phyloP scores from a whole-genome alignment of 306 rosid species.

The Vachellia collinsii region DNA sequence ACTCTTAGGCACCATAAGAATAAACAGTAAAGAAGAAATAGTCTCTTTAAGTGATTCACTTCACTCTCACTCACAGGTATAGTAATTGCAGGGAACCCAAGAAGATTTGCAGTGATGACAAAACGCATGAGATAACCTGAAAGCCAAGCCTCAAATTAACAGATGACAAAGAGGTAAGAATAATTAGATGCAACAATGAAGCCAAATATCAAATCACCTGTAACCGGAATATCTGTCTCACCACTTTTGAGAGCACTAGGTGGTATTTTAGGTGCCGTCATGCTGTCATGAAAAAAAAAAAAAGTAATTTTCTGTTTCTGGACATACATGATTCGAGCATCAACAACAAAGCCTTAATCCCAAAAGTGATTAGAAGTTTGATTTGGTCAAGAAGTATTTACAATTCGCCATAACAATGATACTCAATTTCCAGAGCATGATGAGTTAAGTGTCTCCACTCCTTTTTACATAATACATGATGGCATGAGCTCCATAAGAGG shows the following conservation, averaged over 20 bases:
- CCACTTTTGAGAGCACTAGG: conserved; percentile 77
- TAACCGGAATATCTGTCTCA: conserved; percentile 74
- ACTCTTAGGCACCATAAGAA: conserved; percentile 7
- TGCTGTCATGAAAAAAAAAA: conserved; percentile 54
- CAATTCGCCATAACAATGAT: neutral
- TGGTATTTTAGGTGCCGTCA: conserved; percentile 91
- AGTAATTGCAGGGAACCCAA: conserved; percentile 93
- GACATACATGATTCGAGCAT: conserved; percentile 22
- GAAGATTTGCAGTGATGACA: conserved; percentile 68
- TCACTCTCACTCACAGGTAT: conserved; percentile 73
- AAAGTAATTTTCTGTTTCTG: conserved; percentile 30
- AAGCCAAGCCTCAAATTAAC: conserved; percentile 27
- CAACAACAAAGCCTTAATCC: conserved; percentile 28
- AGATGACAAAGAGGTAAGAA: conserved; percentile 24
- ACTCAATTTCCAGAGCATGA: conserved; percentile 20
- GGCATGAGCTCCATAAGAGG: neutral
- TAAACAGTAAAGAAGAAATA: neutral
- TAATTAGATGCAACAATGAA: conserved; percentile 19
- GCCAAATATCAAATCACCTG: conserved; percentile 59
- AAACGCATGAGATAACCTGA: conserved; percentile 89
- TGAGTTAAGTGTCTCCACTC: no score
- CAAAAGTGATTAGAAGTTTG: conserved; percentile 22
- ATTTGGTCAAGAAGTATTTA: neutral
- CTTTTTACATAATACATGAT: neutral
- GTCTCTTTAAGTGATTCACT: neutral